Conservation (phyloP, 768 basidiomycete species). For the Russula lepida region DNA sequence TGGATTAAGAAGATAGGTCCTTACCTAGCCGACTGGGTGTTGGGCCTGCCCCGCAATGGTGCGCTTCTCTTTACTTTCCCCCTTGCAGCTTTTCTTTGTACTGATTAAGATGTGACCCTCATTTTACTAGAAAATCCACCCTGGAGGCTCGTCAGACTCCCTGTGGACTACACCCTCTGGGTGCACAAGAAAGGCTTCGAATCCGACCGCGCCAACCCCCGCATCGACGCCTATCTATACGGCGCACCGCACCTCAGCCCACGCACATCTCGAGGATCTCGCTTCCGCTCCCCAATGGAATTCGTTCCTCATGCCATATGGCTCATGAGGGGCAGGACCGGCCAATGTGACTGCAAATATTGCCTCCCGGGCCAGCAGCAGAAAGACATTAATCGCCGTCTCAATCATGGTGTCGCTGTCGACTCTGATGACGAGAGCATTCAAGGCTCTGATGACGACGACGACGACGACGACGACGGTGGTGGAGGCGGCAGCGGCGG, state of each 20-base stretch:
- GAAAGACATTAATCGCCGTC: neutral
- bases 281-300: conserved; percentile 19
- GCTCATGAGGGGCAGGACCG: conserved; percentile 8
- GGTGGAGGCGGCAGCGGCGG: neutral
- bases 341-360: conserved; percentile 9
- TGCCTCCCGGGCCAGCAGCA: conserved; percentile 1
- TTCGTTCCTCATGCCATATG: conserved; percentile 20
- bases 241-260: neutral
- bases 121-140: neutral
- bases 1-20: conserved; percentile 5
- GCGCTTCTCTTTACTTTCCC: neutral
- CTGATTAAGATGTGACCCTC: neutral
- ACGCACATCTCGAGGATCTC: neutral
- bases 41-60: neutral
- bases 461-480: neutral
- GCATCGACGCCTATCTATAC: conserved; percentile 8
- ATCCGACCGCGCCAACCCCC: conserved; percentile 6
- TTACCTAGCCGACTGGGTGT: conserved; percentile 9
- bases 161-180: conserved; percentile 10
- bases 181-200: neutral
- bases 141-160: conserved; percentile 5
- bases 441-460: too few species aligned
- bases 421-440: neutral
- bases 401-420: neutral
- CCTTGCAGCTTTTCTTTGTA: neutral